Conservation (phyloP, 2,329 filamentous ascomycete species). For the Diatrype stigma region DNA sequence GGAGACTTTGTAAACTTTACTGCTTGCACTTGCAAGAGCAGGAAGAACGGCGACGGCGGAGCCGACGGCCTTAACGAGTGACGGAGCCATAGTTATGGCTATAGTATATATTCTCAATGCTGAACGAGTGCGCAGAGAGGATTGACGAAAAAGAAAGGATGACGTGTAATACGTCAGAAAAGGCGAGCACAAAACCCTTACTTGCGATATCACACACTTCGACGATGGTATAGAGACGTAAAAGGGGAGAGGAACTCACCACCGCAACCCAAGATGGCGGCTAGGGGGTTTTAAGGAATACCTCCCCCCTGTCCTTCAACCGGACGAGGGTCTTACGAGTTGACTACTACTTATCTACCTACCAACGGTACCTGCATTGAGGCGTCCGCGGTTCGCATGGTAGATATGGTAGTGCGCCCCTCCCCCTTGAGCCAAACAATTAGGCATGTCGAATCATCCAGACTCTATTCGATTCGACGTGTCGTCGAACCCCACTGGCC, state of each 20-base stretch:
- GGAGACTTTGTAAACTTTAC: slow-evolving; percentile 32
- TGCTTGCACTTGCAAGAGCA: slow-evolving; percentile 26
- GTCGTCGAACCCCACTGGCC: neutral
- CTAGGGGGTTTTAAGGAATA: neutral
- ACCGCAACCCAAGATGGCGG: neutral
- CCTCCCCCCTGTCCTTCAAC: neutral
- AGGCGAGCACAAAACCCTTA: slow-evolving; percentile 31
- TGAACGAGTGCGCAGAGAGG: slow-evolving; percentile 21
- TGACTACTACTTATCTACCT: too few species aligned
- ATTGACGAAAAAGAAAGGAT: slow-evolving; percentile 38
- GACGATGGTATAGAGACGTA: slow-evolving; percentile 17
- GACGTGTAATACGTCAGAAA: slow-evolving; percentile 42
- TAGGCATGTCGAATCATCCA: neutral
- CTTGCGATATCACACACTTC: slow-evolving; percentile 20
- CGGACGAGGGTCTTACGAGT: neutral
- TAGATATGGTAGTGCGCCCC: neutral
- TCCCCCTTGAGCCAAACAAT: neutral
- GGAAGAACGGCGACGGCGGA: slow-evolving; percentile 34
- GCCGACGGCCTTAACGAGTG: slow-evolving; percentile 34
- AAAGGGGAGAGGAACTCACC: slow-evolving; percentile 6
- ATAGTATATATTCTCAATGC: slow-evolving; percentile 19
- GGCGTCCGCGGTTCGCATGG: neutral
- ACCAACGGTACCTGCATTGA: neutral
- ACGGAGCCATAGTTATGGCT: slow-evolving; percentile 35
- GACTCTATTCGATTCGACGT: neutral